Base-by-base conservation (phyloP, 1,284 basidiomycete species). In the Vanrija sp. region DNA sequence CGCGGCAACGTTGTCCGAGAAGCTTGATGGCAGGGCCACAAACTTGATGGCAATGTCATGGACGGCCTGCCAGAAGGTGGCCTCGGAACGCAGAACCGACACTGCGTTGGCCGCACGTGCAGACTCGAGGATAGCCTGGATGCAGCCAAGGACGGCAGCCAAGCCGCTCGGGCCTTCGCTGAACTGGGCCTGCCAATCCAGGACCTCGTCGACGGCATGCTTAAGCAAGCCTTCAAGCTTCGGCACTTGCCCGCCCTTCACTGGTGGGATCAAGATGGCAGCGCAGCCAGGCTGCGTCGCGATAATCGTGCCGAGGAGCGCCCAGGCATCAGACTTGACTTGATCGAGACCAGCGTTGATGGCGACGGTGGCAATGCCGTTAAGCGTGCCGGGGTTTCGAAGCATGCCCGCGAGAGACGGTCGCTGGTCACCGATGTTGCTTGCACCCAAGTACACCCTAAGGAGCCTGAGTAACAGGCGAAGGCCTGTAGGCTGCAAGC, bases 261-360 rank as follows among this genome's bases (percentile, higher is more conserved):
- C 70, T 82, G 81, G 2, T 85, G 92, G 0, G 84, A 84, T 48
- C 91, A 95, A 86, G 16, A 96, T 79, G 42, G 83, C 82, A 0
- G 89, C 89, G 6, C 96, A 80, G 0, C 92, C 90, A 1, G 93
- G 91, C 66, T 95, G 91, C 52, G 85, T 87, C 59, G 89, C 85
- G 19, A 93, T 84, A 3, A 90, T 85, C 14, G 89, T 80, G 0
- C 87, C 80, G 23, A 95, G 84, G 64, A 96, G 87, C 54, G 81
- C 83, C 91, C 93, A 96, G 2, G 89, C 83, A 0, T 85, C 82
- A 41, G 83, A 83, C 6, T 88, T 83, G 25, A 90, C 78, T 12
- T 71, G 64, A 12, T 59, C 64, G 7, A 46, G 52, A 7, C 47
- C 54, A 3, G 63, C 60, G 18, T 63, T 41, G n/a, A 58, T 49